These are phyloP conservation scores for Lentinula novae-zelandiae DNA, from an alignment of 1,284 basidiomycete genomes.

Conservation along the genomic window DNA sequence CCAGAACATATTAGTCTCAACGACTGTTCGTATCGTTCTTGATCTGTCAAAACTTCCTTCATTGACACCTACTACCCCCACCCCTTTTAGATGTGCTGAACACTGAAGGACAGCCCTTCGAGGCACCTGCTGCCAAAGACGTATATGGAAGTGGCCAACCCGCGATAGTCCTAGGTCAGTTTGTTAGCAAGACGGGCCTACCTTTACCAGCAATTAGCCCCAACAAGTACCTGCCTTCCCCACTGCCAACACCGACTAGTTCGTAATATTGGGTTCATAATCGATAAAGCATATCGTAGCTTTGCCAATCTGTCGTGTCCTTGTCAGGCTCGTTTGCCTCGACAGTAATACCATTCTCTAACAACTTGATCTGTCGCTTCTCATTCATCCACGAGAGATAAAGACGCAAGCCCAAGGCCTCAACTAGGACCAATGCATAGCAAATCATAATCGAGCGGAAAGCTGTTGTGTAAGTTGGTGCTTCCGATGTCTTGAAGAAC, in stretches of 20 bases:
- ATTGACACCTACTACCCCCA: not conserved
- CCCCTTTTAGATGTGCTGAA: constrained; percentile 56
- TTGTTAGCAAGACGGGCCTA: constrained; percentile 1
- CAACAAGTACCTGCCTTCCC: not conserved
- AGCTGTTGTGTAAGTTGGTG: not conserved
- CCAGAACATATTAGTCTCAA: constrained; percentile 61
- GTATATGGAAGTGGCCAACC: constrained; percentile 38
- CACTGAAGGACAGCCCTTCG: constrained; percentile 69
- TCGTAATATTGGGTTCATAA: not conserved
- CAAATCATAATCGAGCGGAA: constrained; percentile 1
- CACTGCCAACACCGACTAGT: not conserved
- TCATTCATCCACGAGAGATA: constrained; percentile 3
- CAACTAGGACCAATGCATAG: not conserved
- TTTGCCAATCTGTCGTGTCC: constrained; percentile 1
- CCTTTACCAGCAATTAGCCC: constrained; percentile 7
- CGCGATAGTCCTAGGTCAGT: not conserved
- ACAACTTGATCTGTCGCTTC: not conserved
- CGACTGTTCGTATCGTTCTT: constrained; percentile 43
- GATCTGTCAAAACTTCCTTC: not conserved
- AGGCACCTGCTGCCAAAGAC: constrained; percentile 42
- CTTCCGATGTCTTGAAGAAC: not conserved
- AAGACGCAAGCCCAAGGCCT: not conserved
- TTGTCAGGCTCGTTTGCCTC: not conserved
- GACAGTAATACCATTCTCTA: not conserved
- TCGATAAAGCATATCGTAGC: not conserved